Base-by-base conservation (phyloP, 2,329 filamentous ascomycete genomes). In the Lasiodiplodia sp. region DNA sequence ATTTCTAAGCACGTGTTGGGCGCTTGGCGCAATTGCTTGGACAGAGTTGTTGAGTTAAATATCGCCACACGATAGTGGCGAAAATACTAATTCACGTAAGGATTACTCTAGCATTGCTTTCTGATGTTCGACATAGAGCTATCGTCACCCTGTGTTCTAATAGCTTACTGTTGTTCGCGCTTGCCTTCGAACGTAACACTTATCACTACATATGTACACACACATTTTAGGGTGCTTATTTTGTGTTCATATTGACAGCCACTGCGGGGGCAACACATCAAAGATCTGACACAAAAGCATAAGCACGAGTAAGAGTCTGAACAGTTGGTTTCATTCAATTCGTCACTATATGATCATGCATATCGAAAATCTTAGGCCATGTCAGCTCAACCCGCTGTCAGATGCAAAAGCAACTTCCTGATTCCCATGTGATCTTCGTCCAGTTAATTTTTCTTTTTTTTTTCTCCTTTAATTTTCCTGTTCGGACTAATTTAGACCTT, bases 281-380 rank as follows among this genome's bases (percentile, higher is more conserved):
- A 18, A 10, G 18, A 47, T 21, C 44, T 56, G 23, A 16, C 23
- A 56, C 25, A 31, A 18, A 14, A 31, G 25, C 52, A 56, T 34
- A n/a, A 31, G 52, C 23, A 37, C 14, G n/a, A 18, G 52, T 8
- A 37, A 18, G 18, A 12, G 52, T n/a, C 14, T 31, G 52, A 28
- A 34, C 37, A 23, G 4, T 57, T 28, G 23, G 16, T 53, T 21
- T 47, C 57, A 23, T 60, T 47, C 34, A 58, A 37, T 25, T 60
- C 38, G 18, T 47, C 57, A 60, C 57, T 47, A 8, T 57, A 21
- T 38, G 38, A 16, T 38, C 55, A 38, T 57, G 55, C n/a, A 57
- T 57, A 57, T 18, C n/a, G 14, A 11, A 10, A 38, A 10, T n/a
- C 18, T 21, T 10, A 28, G 25, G 11, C 16, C 18, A 10, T 58